Conservation (phyloP, 306 rosid species). For the Sicyos edulis region DNA sequence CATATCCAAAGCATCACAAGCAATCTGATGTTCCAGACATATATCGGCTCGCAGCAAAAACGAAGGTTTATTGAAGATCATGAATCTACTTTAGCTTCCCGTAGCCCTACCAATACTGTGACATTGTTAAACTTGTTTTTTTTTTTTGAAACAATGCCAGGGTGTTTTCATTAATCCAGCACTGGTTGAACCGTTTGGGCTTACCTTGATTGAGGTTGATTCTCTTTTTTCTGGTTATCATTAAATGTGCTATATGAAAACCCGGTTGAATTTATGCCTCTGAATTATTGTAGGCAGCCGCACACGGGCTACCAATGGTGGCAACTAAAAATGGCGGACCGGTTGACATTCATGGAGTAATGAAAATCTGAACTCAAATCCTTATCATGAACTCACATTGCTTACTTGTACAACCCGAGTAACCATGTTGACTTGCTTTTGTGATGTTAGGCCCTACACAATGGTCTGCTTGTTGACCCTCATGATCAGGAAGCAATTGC, state of each 20-base stretch:
- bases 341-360: constrained; percentile 80
- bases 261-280: constrained; percentile 7
- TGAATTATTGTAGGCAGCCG: constrained; percentile 63
- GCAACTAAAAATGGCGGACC: constrained; percentile 94
- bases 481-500: constrained; percentile 59
- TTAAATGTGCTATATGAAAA: background rate
- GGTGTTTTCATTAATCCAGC: constrained; percentile 96
- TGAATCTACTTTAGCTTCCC: background rate
- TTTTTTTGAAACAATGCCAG: no score
- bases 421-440: background rate
- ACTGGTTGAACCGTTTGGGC: constrained; percentile 85
- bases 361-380: constrained; percentile 2
- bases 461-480: constrained; percentile 70
- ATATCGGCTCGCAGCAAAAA: constrained; percentile 73
- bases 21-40: constrained; percentile 92
- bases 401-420: background rate
- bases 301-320: constrained; percentile 92
- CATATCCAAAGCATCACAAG: constrained; percentile 87
- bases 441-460: constrained; percentile 44
- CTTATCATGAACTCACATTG: background rate
- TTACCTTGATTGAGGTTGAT: constrained; percentile 82
- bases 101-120: background rate
- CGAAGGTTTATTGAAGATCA: constrained; percentile 48
- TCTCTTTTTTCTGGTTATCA: constrained; percentile 11
- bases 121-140: constrained; percentile 23